Evolutionary conservation across 2,329 filamentous ascomycete genomes (phyloP), one percentile per base, ranked within the genome.

Genomic region (Dryadomyces sulphureus): DNA sequence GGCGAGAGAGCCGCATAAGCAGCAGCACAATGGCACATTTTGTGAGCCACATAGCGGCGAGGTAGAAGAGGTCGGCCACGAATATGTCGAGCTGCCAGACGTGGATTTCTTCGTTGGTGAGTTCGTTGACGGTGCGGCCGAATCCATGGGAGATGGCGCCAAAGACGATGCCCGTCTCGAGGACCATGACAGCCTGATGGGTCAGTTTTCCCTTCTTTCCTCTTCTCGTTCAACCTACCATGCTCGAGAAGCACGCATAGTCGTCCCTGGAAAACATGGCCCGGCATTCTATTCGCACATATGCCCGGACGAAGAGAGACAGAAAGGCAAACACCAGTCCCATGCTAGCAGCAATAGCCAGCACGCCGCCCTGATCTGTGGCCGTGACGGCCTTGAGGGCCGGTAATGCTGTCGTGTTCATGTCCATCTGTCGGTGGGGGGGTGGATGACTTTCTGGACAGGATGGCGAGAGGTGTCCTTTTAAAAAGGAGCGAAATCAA

Each of bases 1-100:
- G 60, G 7, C 65, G 65, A 3, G 66, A 66, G 16, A 71, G 56
- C 5, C 67, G 65, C 19, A 66, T 55, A 45, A 67, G 63, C 11
- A 71, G 61, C 16, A 64, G 58, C 6, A 63, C 57, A 34, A 68
- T 59, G 8, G 63, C 63, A 45, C 57, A 58, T 51, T 70, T 70
- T 4, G 65, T 65, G 16, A 68, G 55, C 49, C 63, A 67, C 19
- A 69, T 50, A 1, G 59, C 55, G 27, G 65, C 36, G 38, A 70
- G 51, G 45, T 63, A 65, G 45, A 71, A 56, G n/a, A 68, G 54
- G 48, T 71, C 63, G 48, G 60, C 60, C 36, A 59, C 54, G 46
- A 62, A 64, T 30, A 62, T 55, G 17, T 56, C 55, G 43, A 5
- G 22, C 38, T 61, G 56, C 53, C 65, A 57, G 1, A 45, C 34